phyloP scores from a whole-genome alignment of 768 basidiomycete species.

The Brasilioporus rufonigricans region DNA sequence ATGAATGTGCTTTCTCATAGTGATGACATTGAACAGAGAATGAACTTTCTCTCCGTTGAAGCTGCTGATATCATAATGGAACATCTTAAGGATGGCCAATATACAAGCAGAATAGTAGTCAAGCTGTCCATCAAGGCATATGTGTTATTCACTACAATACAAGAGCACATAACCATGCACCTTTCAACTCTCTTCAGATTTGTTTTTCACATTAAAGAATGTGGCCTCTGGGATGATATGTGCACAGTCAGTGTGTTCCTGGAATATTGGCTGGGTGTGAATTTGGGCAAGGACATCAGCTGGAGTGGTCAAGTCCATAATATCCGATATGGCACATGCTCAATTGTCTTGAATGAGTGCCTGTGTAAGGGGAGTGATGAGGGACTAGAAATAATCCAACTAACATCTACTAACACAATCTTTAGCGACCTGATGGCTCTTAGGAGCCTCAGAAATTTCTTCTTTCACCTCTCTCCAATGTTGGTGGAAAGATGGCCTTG shows the following conservation, averaged over 20 bases:
- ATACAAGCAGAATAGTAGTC: constrained; percentile 2
- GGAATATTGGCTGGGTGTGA: not conserved
- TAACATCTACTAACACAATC: not conserved
- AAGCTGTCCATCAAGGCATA: not conserved
- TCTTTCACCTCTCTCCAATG: not conserved
- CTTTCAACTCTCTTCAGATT: not conserved
- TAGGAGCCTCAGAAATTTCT: not conserved
- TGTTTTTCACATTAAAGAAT: not conserved
- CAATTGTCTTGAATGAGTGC: constrained; percentile 36
- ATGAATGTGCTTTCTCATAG: not conserved
- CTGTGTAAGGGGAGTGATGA: constrained; percentile 14
- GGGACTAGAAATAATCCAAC: not conserved
- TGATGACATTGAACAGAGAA: constrained; percentile 5
- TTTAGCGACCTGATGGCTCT: constrained; percentile 3
- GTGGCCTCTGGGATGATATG: constrained; percentile 8
- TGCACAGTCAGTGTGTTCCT: not conserved
- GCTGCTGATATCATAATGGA: not conserved
- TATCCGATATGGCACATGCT: constrained; percentile 34
- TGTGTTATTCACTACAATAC: not conserved
- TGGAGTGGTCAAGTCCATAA: constrained; percentile 16
- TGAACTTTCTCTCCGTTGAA: constrained; percentile 4
- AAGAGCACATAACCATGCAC: not conserved
- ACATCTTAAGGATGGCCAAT: constrained; percentile 1
- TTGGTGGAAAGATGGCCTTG: constrained; percentile 16
- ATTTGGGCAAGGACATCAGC: not conserved